Conservation (phyloP, 108 stramenopile species). For the Poteriospumella lacustris region DNA sequence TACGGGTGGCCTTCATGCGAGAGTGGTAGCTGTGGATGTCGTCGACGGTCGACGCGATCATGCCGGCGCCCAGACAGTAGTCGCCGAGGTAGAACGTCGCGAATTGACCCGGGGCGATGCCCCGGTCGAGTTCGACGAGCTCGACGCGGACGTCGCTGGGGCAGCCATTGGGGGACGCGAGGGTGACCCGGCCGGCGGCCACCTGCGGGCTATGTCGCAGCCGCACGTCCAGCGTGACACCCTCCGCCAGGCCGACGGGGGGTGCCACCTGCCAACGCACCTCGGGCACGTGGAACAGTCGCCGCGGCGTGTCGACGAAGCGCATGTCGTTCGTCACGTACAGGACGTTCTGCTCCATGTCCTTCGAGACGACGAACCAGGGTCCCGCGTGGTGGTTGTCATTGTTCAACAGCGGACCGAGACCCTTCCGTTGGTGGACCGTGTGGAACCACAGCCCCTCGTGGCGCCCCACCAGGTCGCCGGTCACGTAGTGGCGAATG, state of each 20-base stretch:
- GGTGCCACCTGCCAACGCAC: slow-evolving; percentile 76
- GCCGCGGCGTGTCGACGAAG: slow-evolving; percentile 46
- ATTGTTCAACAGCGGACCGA: slow-evolving; percentile 71
- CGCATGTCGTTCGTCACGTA: slow-evolving; percentile 76
- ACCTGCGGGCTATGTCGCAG: slow-evolving; percentile 82
- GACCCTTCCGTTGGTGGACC: slow-evolving; percentile 88
- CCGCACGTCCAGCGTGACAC: slow-evolving; percentile 60
- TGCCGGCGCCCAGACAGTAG: slow-evolving; percentile 77
- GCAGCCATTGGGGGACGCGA: slow-evolving; percentile 27
- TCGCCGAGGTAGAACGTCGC: slow-evolving; percentile 76
- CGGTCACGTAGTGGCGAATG: slow-evolving; percentile 68
- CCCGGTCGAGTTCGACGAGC: slow-evolving; percentile 73
- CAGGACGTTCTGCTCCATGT: slow-evolving; percentile 63
- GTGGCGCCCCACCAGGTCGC: slow-evolving; percentile 75
- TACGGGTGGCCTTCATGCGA: too few relatives aligned
- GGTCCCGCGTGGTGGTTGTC: slow-evolving; percentile 60
- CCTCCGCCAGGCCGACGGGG: slow-evolving; percentile 42
- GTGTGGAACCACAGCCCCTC: slow-evolving; percentile 94
- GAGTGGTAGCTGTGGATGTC: too few relatives aligned
- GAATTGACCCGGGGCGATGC: slow-evolving; percentile 88
- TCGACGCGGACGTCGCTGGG: slow-evolving; percentile 25
- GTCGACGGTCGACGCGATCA: too few relatives aligned
- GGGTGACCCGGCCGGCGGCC: slow-evolving; percentile 58
- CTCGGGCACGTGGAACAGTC: slow-evolving; percentile 73
- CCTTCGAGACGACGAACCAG: slow-evolving; percentile 92